These are phyloP conservation scores for Plasmopara muralis DNA, from an alignment of 352 stramenopile species.

Conservation along the genomic window DNA sequence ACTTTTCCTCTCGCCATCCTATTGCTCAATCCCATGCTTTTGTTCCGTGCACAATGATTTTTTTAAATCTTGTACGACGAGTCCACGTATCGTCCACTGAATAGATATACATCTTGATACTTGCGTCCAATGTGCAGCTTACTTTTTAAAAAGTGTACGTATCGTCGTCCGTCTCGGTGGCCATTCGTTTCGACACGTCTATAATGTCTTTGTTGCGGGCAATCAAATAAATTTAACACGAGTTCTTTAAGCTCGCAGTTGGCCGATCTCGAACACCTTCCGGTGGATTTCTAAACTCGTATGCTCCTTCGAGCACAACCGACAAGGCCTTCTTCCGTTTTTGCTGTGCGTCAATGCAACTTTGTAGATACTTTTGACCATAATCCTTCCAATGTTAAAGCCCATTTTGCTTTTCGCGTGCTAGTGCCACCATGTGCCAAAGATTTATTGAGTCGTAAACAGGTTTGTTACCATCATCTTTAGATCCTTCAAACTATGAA, in stretches of 20 bases:
- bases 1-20: conserved; percentile 22
- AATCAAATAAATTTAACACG: conserved; percentile 94
- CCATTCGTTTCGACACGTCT: conserved; percentile 36
- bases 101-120: conserved; percentile 99
- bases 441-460: too few species aligned
- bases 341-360: too few species aligned
- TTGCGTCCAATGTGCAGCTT: conserved; percentile 97
- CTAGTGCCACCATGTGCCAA: too few species aligned
- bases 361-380: too few species aligned
- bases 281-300: too few species aligned
- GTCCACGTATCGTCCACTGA: conserved; percentile 97
- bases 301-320: too few species aligned
- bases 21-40: conserved; percentile 33
- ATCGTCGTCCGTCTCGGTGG: conserved; percentile 31
- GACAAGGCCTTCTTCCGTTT: too few species aligned
- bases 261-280: too few species aligned
- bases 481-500: too few species aligned
- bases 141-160: conserved; percentile 97
- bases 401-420: too few species aligned
- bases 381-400: too few species aligned
- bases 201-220: conserved; percentile 96
- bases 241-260: conserved; percentile 67
- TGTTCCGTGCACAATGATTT: conserved; percentile 87
- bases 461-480: too few species aligned
- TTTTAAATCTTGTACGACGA: conserved; percentile 97